These are phyloP conservation scores for Paecilomyces formosus DNA, from an alignment of 2,329 filamentous ascomycete genomes.

Conservation along the genomic window DNA sequence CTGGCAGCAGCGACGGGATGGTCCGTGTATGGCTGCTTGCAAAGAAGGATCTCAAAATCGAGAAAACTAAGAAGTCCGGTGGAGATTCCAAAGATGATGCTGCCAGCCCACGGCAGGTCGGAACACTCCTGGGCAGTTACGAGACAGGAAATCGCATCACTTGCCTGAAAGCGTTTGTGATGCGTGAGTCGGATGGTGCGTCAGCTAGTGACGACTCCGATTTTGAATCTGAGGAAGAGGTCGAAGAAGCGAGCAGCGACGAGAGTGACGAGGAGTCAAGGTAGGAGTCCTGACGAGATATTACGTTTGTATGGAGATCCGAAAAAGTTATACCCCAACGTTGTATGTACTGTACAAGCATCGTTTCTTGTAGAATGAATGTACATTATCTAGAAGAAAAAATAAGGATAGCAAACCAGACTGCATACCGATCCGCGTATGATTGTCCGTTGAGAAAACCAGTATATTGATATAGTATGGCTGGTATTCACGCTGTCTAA, in stretches of 20 bases:
- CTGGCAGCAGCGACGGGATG: conserved; percentile 77
- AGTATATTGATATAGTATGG: neutral
- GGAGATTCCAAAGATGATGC: conserved; percentile 8
- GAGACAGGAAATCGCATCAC: conserved; percentile 86
- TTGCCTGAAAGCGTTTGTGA: conserved; percentile 76
- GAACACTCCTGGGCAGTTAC: conserved; percentile 65
- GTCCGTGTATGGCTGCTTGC: conserved; percentile 68
- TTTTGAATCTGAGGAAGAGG: conserved; percentile 33
- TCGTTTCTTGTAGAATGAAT: neutral
- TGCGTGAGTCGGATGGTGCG: conserved; percentile 55
- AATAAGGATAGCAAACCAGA: neutral
- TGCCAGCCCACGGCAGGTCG: conserved; percentile 42
- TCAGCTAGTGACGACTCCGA: conserved; percentile 56
- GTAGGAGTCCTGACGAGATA: neutral
- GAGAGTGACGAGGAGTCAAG: conserved; percentile 12
- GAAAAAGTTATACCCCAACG: neutral
- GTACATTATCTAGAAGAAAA: neutral
- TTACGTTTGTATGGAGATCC: neutral
- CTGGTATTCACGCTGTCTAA: neutral
- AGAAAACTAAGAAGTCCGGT: conserved; percentile 12
- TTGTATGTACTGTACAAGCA: conserved; percentile 1
- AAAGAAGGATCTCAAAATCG: conserved; percentile 19
- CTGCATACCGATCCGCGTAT: neutral
- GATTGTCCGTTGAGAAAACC: neutral
- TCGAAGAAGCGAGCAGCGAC: conserved; percentile 21